Base-by-base conservation (phyloP, 164 flowering plant species). In the Nymphaea thermarum region DNA sequence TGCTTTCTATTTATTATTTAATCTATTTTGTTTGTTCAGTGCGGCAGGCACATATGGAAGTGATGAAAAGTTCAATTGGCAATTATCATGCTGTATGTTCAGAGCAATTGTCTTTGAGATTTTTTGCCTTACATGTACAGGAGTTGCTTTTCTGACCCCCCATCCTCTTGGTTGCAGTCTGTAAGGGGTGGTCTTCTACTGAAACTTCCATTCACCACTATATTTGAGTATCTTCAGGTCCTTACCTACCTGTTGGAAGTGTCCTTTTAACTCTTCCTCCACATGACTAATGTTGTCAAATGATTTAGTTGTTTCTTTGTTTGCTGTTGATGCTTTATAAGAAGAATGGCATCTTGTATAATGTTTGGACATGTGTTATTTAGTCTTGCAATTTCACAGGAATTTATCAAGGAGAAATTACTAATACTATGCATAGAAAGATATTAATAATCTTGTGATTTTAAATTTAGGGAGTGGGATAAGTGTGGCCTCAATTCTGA, bases 191-290 rank as follows among this genome's bases (percentile, higher is more conserved):
- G 92, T 43, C 68, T 25, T 43, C 71, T 94, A 77, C 77, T 94
- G 72, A 91, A 91, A 67, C 82, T 94, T 77, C 85, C 89, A 10
- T 94, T 87, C 61, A 90, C 87, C 14, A 90, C 96, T 66, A 90
- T 91, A 69, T 94, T 87, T 75, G 96, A 94, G 72, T 88, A 90
- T 82, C 93, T 94, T 75, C 99, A 94, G 96, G 99, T 91, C 70
- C 63, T 47, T 7, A 47, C 55, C 12, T 47, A 47, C 55, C 12
- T 47, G 55, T 47, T 47, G 55, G 3, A 47, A 12, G 7, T 47
- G 55, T 7, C 7, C 7, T 12, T 4, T 47, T 47, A 25, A 25
- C 55, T 47, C 55, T 47, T 47, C 55, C 55, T 47, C 55, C 55
- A 47, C 12, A 12, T 4, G 55, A 47, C 12, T 12, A 3, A 47